Evolutionary conservation across 176 grass and related monocot species (phyloP), one percentile per base, ranked within the genome.

Genomic region (Leersia perrieri): DNA sequence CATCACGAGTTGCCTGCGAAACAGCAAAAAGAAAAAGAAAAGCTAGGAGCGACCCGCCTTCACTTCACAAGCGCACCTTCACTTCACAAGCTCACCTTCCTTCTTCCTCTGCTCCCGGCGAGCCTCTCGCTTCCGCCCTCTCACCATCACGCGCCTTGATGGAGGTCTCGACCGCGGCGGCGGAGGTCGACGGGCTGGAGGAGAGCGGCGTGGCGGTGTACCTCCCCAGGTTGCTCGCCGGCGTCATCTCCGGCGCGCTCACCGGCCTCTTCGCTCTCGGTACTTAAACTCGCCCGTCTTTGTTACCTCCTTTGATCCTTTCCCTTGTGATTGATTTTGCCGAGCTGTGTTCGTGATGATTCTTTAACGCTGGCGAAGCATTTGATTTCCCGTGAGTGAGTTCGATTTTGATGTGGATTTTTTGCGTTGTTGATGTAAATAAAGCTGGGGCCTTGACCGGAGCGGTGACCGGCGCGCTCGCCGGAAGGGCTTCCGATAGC

Each of bases 211-310:
- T 76, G 12, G 42, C 62, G 42, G 25, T 90, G 2, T 78, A 78
- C 84, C 84, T 87, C 40, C 84, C 91, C 32, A 84, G 91, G 77
- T 42, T 93, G 72, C 77, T 93, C 30, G 80, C 88, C 81, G 91
- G 91, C 66, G 80, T 82, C 32, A 74, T 93, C 72, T 93, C 91
- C 47, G 80, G 84, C 44, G 88, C 91, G 14, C 87, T 93, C 87
- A 93, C 91, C 23, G 84, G 87, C 62, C 66, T 93, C 73, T 93
- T 93, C 68, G 91, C 91, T 78, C 76, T 93, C 45, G 87, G 91
- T 93, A 81, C 49, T 15, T n/a, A n/a, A n/a, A n/a, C n/a, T n/a
- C n/a, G n/a, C n/a, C n/a, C n/a, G n/a, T n/a, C n/a, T n/a, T n/a
- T n/a, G n/a, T n/a, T n/a, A n/a, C n/a, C n/a, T n/a, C n/a, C n/a